These are phyloP conservation scores for Phytophthora ohioensis DNA, from an alignment of 352 stramenopile species.

Conservation along the genomic window DNA sequence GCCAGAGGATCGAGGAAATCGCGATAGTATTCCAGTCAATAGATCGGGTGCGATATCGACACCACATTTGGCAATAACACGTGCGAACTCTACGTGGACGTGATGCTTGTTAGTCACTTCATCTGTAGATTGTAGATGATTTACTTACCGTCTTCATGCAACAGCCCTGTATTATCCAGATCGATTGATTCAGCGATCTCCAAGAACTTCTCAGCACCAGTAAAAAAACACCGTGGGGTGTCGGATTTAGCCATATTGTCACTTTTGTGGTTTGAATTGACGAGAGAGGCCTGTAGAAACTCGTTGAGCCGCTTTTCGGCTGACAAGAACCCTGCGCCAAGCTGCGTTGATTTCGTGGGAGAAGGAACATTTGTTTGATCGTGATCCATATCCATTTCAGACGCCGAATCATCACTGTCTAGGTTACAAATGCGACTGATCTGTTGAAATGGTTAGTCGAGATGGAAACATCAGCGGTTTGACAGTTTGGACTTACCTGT, in stretches of 20 bases:
- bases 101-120: no score
- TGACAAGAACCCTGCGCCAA: conserved; percentile 33
- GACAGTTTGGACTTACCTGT: conserved; percentile 26
- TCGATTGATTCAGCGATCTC: conserved; percentile 57
- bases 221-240: conserved; percentile 51
- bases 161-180: conserved; percentile 36
- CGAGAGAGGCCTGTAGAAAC: conserved; percentile 45
- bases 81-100: conserved; percentile 45
- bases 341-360: conserved; percentile 31
- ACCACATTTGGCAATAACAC: conserved; percentile 43
- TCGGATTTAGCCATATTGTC: conserved; percentile 17
- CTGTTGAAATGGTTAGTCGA: conserved; percentile 6
- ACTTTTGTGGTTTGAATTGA: neutral
- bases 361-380: conserved; percentile 13
- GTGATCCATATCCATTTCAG: conserved; percentile 39
- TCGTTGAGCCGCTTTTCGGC: conserved; percentile 53
- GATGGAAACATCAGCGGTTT: neutral
- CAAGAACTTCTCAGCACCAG: conserved; percentile 64
- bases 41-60: conserved; percentile 39
- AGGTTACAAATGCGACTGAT: conserved; percentile 54
- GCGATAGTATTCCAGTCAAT: conserved; percentile 56
- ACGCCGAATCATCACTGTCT: conserved; percentile 62
- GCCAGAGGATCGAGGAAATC: conserved; percentile 49
- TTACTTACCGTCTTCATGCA: conserved; percentile 53
- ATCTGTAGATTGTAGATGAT: no score